Conservation (phyloP, 768 basidiomycete species). For the Cystobasidium onofrii region DNA sequence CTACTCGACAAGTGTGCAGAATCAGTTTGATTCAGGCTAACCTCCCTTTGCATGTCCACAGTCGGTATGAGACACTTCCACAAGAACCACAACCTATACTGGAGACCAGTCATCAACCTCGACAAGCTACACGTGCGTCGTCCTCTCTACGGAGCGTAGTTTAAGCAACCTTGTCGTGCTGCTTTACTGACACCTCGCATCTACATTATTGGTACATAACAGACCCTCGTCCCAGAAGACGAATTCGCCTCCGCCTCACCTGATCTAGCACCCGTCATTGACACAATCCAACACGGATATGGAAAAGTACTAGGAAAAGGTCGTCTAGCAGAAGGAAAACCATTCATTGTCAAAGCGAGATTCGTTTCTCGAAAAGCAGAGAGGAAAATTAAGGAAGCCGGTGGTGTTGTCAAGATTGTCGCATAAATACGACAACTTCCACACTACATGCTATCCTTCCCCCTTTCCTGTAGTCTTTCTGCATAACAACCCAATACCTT, state of each 20-base stretch:
- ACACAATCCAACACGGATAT: constrained; percentile 68
- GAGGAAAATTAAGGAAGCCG: constrained; percentile 56
- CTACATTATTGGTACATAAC: too few relatives aligned
- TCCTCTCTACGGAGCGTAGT: neutral
- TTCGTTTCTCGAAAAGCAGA: constrained; percentile 42
- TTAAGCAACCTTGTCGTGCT: too few relatives aligned
- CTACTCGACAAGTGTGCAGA: too few relatives aligned
- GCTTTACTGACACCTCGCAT: too few relatives aligned
- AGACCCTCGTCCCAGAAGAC: constrained; percentile 76
- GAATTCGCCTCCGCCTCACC: constrained; percentile 71
- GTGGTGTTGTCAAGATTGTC: constrained; percentile 84
- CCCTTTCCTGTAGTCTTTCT: too few relatives aligned
- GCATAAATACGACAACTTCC: constrained; percentile 55
- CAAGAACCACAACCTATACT: constrained; percentile 76
- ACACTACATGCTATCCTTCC: too few relatives aligned
- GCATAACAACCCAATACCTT: too few relatives aligned
- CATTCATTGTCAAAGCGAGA: constrained; percentile 97
- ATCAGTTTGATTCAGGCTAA: neutral
- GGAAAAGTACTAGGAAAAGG: constrained; percentile 95
- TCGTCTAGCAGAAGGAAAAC: constrained; percentile 68
- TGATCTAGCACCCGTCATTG: constrained; percentile 87
- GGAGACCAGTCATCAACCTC: constrained; percentile 95
- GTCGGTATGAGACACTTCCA: constrained; percentile 98
- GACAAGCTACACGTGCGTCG: constrained; percentile 61
- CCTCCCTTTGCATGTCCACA: constrained; percentile 10